These are phyloP conservation scores for Thraustochytrium sp. DNA, from an alignment of 352 stramenopile species.

Conservation along the genomic window DNA sequence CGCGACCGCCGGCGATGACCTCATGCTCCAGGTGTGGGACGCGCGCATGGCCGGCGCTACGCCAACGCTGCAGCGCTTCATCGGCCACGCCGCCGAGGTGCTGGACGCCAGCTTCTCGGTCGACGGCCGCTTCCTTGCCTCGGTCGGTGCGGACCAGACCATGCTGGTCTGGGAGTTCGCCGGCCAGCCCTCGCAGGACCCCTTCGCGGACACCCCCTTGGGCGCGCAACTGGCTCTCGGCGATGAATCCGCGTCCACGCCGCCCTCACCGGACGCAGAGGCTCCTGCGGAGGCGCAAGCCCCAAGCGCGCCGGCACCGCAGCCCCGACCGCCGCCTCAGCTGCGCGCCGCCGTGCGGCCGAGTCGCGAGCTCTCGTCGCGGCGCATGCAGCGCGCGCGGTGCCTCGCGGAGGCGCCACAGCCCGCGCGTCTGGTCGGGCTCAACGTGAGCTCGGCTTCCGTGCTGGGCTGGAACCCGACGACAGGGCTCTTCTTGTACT, in stretches of 20 bases:
- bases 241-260: no score
- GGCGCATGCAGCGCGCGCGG: neutral
- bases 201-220: neutral
- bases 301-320: neutral
- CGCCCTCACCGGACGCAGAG: no score
- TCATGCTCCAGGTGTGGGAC: conserved; percentile 33
- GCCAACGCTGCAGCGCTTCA: neutral
- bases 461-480: conserved; percentile 1
- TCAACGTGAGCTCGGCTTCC: neutral
- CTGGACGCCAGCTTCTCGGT: neutral
- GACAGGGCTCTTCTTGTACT: conserved; percentile 10
- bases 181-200: neutral
- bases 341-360: neutral
- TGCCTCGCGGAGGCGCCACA: neutral
- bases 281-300: neutral
- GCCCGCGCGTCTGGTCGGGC: neutral
- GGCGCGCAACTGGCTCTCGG: no score
- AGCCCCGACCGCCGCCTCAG: neutral
- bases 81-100: neutral
- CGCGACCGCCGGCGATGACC: neutral
- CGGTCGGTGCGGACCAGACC: conserved; percentile 19
- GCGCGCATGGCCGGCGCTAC: neutral
- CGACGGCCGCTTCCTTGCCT: neutral
- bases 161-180: conserved; percentile 22
- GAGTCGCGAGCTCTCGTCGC: neutral